Conservation (phyloP, 345 rosid genomes). For the Gossypium rotundifolium region DNA sequence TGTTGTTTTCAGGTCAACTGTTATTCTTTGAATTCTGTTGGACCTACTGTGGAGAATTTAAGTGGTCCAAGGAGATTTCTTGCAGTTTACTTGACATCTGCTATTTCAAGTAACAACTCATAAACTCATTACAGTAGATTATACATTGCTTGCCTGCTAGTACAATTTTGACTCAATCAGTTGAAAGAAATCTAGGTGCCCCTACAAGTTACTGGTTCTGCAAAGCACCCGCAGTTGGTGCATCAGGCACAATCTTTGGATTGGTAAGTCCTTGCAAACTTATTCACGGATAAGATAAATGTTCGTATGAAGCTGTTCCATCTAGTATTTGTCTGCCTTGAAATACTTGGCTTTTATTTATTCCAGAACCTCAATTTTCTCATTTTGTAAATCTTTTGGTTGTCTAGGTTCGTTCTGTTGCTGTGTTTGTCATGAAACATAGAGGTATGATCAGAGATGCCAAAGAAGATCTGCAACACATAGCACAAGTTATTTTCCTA, state of each 20-base stretch:
- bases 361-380: background rate
- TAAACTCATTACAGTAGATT: constrained; percentile 17
- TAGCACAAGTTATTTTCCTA: constrained; percentile 56
- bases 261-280: constrained; percentile 42
- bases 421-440: constrained; percentile 63
- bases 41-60: constrained; percentile 56
- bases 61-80: constrained; percentile 72
- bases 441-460: constrained; percentile 54
- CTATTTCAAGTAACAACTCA: constrained; percentile 62
- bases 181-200: constrained; percentile 55
- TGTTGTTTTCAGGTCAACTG: constrained; percentile 65
- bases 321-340: background rate
- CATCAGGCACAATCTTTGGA: constrained; percentile 92
- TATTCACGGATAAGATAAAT: background rate
- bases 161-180: constrained; percentile 25
- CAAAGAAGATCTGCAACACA: constrained; percentile 58
- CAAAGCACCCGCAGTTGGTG: constrained; percentile 81
- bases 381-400: constrained; percentile 4
- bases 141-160: constrained; percentile 14
- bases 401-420: constrained; percentile 68
- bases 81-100: constrained; percentile 69
- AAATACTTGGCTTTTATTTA: no score
- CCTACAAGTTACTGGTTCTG: constrained; percentile 64
- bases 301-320: background rate
- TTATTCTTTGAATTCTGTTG: constrained; percentile 82